Evolutionary conservation across 1,284 basidiomycete genomes (phyloP), one percentile per base, ranked within the genome.

Genomic region (Ganoderma multipileum): DNA sequence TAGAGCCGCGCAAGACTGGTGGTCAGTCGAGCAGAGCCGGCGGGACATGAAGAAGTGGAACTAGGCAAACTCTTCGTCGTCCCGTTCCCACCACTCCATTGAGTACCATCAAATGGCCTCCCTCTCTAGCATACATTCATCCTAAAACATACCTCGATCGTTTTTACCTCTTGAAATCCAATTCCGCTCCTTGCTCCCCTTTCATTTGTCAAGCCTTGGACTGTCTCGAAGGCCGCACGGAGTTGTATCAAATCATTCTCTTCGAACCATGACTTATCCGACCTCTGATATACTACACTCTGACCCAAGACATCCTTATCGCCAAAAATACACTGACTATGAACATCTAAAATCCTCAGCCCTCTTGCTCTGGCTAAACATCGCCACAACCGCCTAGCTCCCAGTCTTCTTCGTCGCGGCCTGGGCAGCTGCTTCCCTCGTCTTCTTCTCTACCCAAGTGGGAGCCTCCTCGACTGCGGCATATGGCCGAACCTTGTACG

Each of bases 401-500:
- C 18, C 33, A 23, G 33, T 38, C 23, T 20, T 39, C 20, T 18
- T 36, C 54, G 14, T 59, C 28, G 8, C 65, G 23, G 26, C 50
- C 28, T 62, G 12, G 26, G 18, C 65, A 50, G 42, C 69, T 63
- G 70, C 76, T 67, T 75, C 72, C 16, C 64, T 70, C 41, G 72
- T 66, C 68, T 78, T 75, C 23, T 71, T 68, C 60, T 74, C 68
- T 0, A 79, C 77, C 80, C 80, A 81, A 26, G 67, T 72, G 7
- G 67, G 71, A 0, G 76, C 74, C 14, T 74, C 70, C 26, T 81
- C 76, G 7, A 90, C 84, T 2, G 92, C 92, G n/a, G 83, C 81
- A 61, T 81, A 78, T 1, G 93, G 91, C 1, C 84, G 79, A 6
- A 81, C 82, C 78, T 94, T 95, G 81, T 91, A 87, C 36, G 80